Conservation (phyloP, 495 filamentous ascomycete genomes). For the Penicillium macrosclerotiorum region DNA sequence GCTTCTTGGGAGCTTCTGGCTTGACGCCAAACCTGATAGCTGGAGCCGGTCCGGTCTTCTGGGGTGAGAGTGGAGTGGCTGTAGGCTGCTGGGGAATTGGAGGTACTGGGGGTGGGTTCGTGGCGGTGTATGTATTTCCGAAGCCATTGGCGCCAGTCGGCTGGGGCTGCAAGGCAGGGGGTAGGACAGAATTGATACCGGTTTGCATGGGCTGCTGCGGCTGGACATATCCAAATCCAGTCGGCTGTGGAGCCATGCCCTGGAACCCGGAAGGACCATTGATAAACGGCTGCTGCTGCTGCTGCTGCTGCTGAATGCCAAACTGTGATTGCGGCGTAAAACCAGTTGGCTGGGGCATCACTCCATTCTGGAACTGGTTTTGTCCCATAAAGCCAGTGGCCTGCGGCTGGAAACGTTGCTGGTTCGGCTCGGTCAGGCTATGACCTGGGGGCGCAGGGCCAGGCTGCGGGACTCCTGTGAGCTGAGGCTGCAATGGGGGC, state of each 20-base stretch:
- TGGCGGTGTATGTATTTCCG: constrained; percentile 37
- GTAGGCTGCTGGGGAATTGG: constrained; percentile 52
- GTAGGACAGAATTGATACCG: constrained; percentile 45
- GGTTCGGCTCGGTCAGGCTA: constrained; percentile 68
- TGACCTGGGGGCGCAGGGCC: constrained; percentile 67
- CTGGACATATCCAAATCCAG: constrained; percentile 56
- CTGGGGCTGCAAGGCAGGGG: constrained; percentile 47
- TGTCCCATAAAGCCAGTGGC: constrained; percentile 57
- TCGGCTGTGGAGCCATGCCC: constrained; percentile 60
- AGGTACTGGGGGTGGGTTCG: constrained; percentile 37
- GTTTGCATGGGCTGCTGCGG: constrained; percentile 51
- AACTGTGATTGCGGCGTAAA: constrained; percentile 51
- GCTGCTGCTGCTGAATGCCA: constrained; percentile 52
- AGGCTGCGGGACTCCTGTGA: constrained; percentile 65
- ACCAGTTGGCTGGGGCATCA: constrained; percentile 52
- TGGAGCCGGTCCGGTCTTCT: constrained; percentile 92
- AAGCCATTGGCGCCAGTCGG: constrained; percentile 60
- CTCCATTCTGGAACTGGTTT: constrained; percentile 44
- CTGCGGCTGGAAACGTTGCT: constrained; percentile 61
- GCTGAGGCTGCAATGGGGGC: constrained; percentile 77
- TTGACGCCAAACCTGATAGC: constrained; percentile 84
- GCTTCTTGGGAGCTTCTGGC: constrained; percentile 62
- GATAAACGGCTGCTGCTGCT: constrained; percentile 32
- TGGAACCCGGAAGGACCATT: constrained; percentile 47
- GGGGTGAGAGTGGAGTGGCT: constrained; percentile 64